Conservation (phyloP, 768 basidiomycete species). For the Mycena leptocephala region DNA sequence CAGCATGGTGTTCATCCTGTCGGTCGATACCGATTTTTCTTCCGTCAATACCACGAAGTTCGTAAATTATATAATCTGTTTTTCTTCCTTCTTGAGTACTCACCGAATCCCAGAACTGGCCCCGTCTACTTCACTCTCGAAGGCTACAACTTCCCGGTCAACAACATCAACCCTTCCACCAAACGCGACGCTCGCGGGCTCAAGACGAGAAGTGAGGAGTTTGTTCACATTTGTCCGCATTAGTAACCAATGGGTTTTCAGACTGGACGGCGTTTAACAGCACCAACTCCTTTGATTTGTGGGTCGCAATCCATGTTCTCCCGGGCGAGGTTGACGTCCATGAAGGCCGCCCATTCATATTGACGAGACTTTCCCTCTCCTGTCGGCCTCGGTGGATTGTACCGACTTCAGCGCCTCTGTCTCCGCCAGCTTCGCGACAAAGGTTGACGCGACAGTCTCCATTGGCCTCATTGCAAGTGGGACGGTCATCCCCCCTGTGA, state of each 20-base stretch:
- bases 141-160: constrained; percentile 26
- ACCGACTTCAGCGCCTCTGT: constrained; percentile 19
- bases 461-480: constrained; percentile 45
- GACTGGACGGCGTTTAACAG: constrained; percentile 27
- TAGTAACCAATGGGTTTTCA: not conserved
- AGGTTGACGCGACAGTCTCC: constrained; percentile 15
- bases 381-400: constrained; percentile 8
- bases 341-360: constrained; percentile 18
- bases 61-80: not conserved
- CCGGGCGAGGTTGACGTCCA: not conserved
- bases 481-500: constrained; percentile 46
- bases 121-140: constrained; percentile 24
- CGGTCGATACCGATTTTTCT: constrained; percentile 28
- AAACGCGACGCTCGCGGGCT: not conserved
- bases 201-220: not conserved
- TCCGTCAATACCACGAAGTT: constrained; percentile 6
- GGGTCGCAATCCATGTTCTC: not conserved
- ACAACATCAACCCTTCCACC: not conserved
- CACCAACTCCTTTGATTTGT: constrained; percentile 16
- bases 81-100: not conserved
- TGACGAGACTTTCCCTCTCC: constrained; percentile 24
- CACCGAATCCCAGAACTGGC: constrained; percentile 20
- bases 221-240: not conserved
- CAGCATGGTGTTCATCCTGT: constrained; percentile 27
- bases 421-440: constrained; percentile 10